These are phyloP conservation scores for Leucocoprinus leucothites DNA, from an alignment of 768 basidiomycete species.

Conservation along the genomic window DNA sequence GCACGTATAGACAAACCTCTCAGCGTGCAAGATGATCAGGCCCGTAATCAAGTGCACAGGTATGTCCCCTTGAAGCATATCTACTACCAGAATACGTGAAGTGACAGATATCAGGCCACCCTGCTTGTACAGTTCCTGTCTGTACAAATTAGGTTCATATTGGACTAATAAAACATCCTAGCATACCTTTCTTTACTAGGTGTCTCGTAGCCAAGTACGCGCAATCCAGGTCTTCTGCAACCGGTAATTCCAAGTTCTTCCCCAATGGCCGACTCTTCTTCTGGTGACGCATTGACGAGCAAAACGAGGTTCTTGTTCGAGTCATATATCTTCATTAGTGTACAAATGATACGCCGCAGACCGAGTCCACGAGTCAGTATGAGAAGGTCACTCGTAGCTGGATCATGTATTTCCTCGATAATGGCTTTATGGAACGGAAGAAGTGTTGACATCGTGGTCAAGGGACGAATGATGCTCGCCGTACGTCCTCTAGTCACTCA, in stretches of 20 bases:
- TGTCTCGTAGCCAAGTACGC: constrained; percentile 81
- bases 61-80: constrained; percentile 86
- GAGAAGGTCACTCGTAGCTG: constrained; percentile 66
- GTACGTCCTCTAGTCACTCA: constrained; percentile 37
- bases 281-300: constrained; percentile 77
- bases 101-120: constrained; percentile 93
- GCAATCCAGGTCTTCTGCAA: constrained; percentile 80
- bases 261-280: constrained; percentile 89
- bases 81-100: constrained; percentile 90
- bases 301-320: constrained; percentile 80
- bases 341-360: constrained; percentile 77
- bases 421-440: constrained; percentile 70
- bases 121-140: constrained; percentile 80
- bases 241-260: constrained; percentile 94
- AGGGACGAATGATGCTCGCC: constrained; percentile 69
- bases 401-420: constrained; percentile 69
- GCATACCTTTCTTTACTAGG: constrained; percentile 72
- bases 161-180: neutral
- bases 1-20: constrained; percentile 51
- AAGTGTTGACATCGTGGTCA: constrained; percentile 40
- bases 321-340: constrained; percentile 91
- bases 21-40: constrained; percentile 86
- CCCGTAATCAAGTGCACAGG: constrained; percentile 87
- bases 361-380: constrained; percentile 91
- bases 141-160: constrained; percentile 23